These are phyloP conservation scores for Thielaviopsis populi DNA, from an alignment of 2,329 filamentous ascomycete genomes.

Conservation along the genomic window DNA sequence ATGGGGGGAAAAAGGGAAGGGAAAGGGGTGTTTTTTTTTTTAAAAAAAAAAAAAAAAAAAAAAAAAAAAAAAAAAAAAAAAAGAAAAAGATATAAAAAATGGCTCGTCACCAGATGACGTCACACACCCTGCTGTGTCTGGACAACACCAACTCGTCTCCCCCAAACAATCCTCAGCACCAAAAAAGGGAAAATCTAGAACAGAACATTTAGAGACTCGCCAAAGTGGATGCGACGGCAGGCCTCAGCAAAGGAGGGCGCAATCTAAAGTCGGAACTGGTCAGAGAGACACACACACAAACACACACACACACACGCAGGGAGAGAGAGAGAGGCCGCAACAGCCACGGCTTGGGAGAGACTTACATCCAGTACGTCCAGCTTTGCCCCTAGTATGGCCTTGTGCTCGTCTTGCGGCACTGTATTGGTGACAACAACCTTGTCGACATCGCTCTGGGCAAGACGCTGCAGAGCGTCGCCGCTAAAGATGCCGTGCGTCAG, in stretches of 20 bases:
- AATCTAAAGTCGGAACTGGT: slow-evolving; percentile 33
- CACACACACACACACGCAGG: no score
- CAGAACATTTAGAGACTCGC: slow-evolving; percentile 90
- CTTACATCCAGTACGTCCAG: slow-evolving; percentile 65
- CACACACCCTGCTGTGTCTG: not conserved
- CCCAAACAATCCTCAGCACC: not conserved
- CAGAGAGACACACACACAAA: no score
- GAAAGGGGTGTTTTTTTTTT: not conserved
- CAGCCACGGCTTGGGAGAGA: not conserved
- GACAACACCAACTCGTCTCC: not conserved
- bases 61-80: not conserved
- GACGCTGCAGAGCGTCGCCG: slow-evolving; percentile 83
- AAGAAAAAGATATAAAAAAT: not conserved
- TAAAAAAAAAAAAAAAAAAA: not conserved
- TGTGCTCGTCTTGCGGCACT: slow-evolving; percentile 75
- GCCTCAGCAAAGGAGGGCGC: slow-evolving; percentile 88
- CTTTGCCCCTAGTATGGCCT: slow-evolving; percentile 60
- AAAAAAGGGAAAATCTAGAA: slow-evolving; percentile 32
- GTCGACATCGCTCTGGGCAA: slow-evolving; percentile 85
- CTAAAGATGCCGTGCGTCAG: slow-evolving; percentile 92
- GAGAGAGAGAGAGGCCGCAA: not conserved
- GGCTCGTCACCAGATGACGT: not conserved
- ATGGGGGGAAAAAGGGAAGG: not conserved
- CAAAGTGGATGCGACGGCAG: slow-evolving; percentile 89
- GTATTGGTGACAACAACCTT: slow-evolving; percentile 93